Percentiles rank a stretch among this genome's conserved stretches.
Conservation (phyloP, 768 basidiomycete species). For the Mycena belliarum region DNA sequence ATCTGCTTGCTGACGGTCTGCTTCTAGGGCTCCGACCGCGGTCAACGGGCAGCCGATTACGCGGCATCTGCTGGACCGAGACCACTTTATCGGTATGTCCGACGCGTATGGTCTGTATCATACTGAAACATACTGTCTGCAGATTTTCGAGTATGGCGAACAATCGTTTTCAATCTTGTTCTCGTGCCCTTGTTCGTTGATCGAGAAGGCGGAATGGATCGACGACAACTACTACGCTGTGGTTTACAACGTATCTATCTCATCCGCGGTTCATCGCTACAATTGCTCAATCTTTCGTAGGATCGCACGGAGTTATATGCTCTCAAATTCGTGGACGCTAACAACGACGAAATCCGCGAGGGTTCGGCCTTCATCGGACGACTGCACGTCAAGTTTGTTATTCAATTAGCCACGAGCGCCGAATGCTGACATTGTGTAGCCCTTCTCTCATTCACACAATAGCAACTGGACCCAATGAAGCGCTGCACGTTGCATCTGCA, state of each 20-base stretch:
- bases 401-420: not conserved
- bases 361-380: not conserved
- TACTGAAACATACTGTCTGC: not conserved
- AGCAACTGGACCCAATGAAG: constrained; percentile 25
- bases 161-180: constrained; percentile 33
- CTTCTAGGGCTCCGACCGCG: constrained; percentile 30
- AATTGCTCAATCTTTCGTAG: constrained; percentile 26
- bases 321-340: constrained; percentile 35
- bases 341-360: constrained; percentile 30
- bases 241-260: constrained; percentile 35
- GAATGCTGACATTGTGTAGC: constrained; percentile 8
- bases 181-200: constrained; percentile 23
- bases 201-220: constrained; percentile 40
- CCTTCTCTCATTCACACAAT: constrained; percentile 22
- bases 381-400: constrained; percentile 13
- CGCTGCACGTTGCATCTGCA: constrained; percentile 24
- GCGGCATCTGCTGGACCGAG: constrained; percentile 51
- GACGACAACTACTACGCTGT: constrained; percentile 40
- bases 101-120: not conserved
- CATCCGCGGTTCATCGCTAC: not conserved
- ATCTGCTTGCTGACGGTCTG: constrained; percentile 27
- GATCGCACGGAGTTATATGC: constrained; percentile 40
- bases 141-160: constrained; percentile 43
- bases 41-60: constrained; percentile 29
- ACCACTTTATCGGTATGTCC: constrained; percentile 39